Base-by-base conservation (phyloP, 1,284 basidiomycete species). In the Serendipita sp. region DNA sequence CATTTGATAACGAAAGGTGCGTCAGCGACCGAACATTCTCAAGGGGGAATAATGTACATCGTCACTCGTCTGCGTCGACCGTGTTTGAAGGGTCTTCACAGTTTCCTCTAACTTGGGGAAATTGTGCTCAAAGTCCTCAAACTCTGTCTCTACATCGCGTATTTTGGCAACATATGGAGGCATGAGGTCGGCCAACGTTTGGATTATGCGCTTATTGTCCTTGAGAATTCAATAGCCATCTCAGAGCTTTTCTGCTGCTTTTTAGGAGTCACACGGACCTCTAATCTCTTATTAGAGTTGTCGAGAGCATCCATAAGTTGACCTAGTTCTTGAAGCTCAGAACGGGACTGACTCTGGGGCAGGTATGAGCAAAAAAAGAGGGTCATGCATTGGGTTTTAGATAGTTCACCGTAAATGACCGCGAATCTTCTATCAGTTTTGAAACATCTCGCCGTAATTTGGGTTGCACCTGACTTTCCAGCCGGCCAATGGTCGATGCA, bases 71-170 rank as follows among this genome's bases (percentile, higher is more conserved):
- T 58, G 15, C 32, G 15, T 29, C 6, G 53, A 58, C 8, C 53
- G 53, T 58, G n/a, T 26, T 6, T 58, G 32, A 58, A 58, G 32
- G 26, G 32, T 32, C 22, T 58, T 32, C 22, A 58, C 53, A 22
- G 22, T 35, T 8, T 58, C 30, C 32, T 58, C 53, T n/a, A 58
- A 26, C 6, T 26, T 58, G 26, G 53, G 53, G 30, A 58, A 58
- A 32, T 35, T 35, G 26, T n/a, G 26, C 32, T 58, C 53, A 32
- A 58, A 58, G 15, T 58, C 53, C n/a, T 58, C 53, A 58, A 58
- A 58, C 6, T 58, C 53, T 35, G 53, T 58, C 10, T 58, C 26
- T 58, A 34, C 53, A 35, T 58, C 53, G 32, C 53, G 53, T 29
- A 58, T 32, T 35, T 58, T 58, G 53, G 22, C 53, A 10, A 58